A percentile compares a stretch with the other conserved stretches of the same genome.
phyloP scores from a whole-genome alignment of 1,139 yeast genomes.

The Protomyces lactucae-debilis region DNA sequence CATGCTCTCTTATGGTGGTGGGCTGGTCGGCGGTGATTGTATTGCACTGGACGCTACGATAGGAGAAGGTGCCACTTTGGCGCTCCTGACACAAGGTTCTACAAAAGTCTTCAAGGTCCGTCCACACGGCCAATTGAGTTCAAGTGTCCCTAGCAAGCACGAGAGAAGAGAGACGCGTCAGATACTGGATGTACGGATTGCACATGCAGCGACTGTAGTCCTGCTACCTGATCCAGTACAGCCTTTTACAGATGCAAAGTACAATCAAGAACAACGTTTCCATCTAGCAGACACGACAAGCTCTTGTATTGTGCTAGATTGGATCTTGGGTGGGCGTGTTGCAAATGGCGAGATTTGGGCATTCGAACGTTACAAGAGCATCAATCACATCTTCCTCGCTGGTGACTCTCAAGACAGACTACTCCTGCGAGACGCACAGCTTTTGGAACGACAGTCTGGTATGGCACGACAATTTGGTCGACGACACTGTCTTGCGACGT shows the following conservation, averaged over 20 bases:
- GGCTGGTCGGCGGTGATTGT: conserved; percentile 29
- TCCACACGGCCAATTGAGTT: neutral
- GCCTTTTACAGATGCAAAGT: conserved; percentile 23
- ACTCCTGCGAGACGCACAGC: conserved; percentile 5
- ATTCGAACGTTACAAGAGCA: conserved; percentile 9
- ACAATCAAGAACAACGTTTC: conserved; percentile 23
- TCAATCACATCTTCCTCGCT: neutral
- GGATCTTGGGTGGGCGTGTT: conserved; percentile 28
- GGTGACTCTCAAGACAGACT: neutral
- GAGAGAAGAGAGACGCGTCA: neutral
- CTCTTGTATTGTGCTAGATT: conserved; percentile 24
- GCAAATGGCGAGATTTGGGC: conserved; percentile 26
- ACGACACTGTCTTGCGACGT: conserved; percentile 15
- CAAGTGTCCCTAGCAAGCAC: no score
- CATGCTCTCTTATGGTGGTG: conserved; percentile 29
- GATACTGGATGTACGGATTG: neutral
- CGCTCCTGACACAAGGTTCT: conserved; percentile 27
- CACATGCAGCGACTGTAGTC: conserved; percentile 5
- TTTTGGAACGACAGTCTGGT: neutral
- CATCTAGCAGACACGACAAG: conserved; percentile 6
- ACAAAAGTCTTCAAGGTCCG: conserved; percentile 27
- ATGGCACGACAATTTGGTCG: conserved; percentile 1
- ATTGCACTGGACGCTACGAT: conserved; percentile 5
- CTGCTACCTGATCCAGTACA: conserved; percentile 29
- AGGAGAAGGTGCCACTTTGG: conserved; percentile 15